A percentile compares a stretch with the other conserved stretches of the same genome.
These are phyloP conservation scores for Chimonanthus salicifolius DNA, from an alignment of 164 flowering plant genomes.

Conservation along the genomic window DNA sequence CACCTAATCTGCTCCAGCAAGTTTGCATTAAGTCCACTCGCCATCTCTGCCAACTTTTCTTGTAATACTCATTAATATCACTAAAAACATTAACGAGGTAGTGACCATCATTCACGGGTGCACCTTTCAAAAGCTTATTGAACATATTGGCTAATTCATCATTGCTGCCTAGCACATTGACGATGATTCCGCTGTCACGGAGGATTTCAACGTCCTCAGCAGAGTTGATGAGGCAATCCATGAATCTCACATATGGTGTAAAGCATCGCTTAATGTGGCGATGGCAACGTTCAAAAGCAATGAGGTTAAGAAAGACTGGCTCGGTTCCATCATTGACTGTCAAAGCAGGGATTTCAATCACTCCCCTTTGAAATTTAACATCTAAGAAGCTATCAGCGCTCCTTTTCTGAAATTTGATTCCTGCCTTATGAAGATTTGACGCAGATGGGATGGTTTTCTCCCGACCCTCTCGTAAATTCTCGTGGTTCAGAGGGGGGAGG, in stretches of 20 bases:
- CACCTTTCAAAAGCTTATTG: background rate
- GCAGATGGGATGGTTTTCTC: background rate
- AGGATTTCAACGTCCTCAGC: slow-evolving; percentile 18
- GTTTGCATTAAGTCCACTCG: slow-evolving; percentile 6
- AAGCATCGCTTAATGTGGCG: background rate
- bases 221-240: slow-evolving; percentile 19
- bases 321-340: background rate
- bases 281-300: background rate
- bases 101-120: background rate
- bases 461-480: background rate
- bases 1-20: slow-evolving; percentile 1
- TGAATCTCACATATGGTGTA: slow-evolving; percentile 19
- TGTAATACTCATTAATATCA: slow-evolving; percentile 14
- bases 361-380: background rate
- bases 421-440: background rate
- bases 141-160: slow-evolving; percentile 14
- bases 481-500: too few species aligned
- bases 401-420: background rate
- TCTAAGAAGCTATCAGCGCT: background rate
- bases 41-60: background rate
- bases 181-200: slow-evolving; percentile 4
- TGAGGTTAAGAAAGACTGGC: background rate
- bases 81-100: slow-evolving; percentile 11
- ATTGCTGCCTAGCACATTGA: slow-evolving; percentile 5
- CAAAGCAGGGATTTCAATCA: background rate